Evolutionary conservation across 2,329 filamentous ascomycete genomes (phyloP).

Genomic region (Fusarium poae): DNA sequence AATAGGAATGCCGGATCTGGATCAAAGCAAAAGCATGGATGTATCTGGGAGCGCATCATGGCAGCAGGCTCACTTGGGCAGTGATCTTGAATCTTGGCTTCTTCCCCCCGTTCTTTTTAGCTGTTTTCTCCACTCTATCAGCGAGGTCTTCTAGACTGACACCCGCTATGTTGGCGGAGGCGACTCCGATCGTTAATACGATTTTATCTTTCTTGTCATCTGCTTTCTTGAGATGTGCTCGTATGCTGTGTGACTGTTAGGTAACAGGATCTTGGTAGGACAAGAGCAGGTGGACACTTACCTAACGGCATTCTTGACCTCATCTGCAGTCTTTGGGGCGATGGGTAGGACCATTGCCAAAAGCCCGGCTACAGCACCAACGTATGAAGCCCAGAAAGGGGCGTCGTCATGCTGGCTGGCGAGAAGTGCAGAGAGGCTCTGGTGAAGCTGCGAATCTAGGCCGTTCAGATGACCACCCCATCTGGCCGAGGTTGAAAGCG

Average conservation of each 20-base stretch:
- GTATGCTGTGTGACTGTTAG: slow-evolving; percentile 51
- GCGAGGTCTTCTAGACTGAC: slow-evolving; percentile 53
- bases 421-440: slow-evolving; percentile 59
- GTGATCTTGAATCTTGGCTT: slow-evolving; percentile 53
- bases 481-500: slow-evolving; percentile 77
- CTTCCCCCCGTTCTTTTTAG: slow-evolving; percentile 52
- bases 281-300: slow-evolving; percentile 49
- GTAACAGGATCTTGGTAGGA: not conserved
- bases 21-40: slow-evolving; percentile 21
- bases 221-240: slow-evolving; percentile 45
- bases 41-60: slow-evolving; percentile 40
- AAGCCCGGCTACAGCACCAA: slow-evolving; percentile 62
- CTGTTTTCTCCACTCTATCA: slow-evolving; percentile 52
- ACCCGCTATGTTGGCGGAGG: slow-evolving; percentile 47
- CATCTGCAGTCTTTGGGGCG: slow-evolving; percentile 54
- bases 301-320: slow-evolving; percentile 57
- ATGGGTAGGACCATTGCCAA: slow-evolving; percentile 59
- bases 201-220: slow-evolving; percentile 56
- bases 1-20: slow-evolving; percentile 15
- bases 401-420: slow-evolving; percentile 55
- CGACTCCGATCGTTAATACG: slow-evolving; percentile 54
- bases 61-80: slow-evolving; percentile 48
- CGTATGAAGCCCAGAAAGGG: slow-evolving; percentile 67
- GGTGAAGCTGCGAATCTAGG: slow-evolving; percentile 60
- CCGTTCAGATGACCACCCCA: slow-evolving; percentile 75